Percentiles rank a stretch among this genome's conserved stretches.
Evolutionary conservation across 1,139 yeast species (phyloP).

Genomic region (Kodamaea plutei): DNA sequence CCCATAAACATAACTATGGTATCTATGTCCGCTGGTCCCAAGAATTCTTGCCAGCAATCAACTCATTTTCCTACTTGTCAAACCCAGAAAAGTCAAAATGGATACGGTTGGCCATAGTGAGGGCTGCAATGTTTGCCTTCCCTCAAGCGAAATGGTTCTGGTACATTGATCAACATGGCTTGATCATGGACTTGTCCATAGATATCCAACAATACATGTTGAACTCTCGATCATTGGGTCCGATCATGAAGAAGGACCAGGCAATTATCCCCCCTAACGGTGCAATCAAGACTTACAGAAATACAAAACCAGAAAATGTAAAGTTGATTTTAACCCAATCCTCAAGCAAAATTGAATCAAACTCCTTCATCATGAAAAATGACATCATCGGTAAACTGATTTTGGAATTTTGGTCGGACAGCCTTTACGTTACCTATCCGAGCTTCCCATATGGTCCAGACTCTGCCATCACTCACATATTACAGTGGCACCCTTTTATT

Average conservation of each 20-base stretch:
- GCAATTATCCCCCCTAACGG: conserved; percentile 69
- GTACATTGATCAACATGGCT: conserved; percentile 73
- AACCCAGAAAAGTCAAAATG: conserved; percentile 43
- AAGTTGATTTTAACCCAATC: conserved; percentile 66
- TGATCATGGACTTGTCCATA: conserved; percentile 62
- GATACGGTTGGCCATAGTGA: conserved; percentile 55
- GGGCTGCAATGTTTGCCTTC: conserved; percentile 85
- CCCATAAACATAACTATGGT: conserved; percentile 70
- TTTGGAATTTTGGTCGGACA: conserved; percentile 73
- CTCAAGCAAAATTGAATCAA: conserved; percentile 54
- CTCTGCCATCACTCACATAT: conserved; percentile 70
- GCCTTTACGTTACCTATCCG: conserved; percentile 59
- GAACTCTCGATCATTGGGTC: conserved; percentile 51
- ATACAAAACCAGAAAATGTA: conserved; percentile 49
- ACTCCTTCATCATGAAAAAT: conserved; percentile 66
- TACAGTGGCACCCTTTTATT: conserved; percentile 90
- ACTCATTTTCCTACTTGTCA: conserved; percentile 37
- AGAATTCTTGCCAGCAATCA: conserved; percentile 64
- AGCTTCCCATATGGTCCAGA: conserved; percentile 60
- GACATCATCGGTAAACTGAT: conserved; percentile 61
- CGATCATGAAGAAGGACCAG: conserved; percentile 58
- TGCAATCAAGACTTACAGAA: conserved; percentile 64
- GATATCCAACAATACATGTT: conserved; percentile 57
- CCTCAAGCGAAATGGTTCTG: conserved; percentile 82
- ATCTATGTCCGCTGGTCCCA: conserved; percentile 77